phyloP scores from a whole-genome alignment of 305 asterid genomes.

The Fraxinus angustifolia region DNA sequence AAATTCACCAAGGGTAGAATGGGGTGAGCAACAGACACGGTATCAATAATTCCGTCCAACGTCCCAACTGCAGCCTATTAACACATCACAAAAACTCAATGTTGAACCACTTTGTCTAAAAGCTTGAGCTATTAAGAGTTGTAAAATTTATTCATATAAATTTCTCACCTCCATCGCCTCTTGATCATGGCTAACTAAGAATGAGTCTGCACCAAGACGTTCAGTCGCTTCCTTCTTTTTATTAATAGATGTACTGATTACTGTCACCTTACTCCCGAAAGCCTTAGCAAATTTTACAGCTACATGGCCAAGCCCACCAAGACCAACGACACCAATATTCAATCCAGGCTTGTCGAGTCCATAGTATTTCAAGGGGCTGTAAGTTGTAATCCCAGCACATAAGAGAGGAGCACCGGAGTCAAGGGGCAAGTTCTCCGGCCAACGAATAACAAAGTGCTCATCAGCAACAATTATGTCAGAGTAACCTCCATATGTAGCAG shows the following conservation, averaged over 20 bases:
- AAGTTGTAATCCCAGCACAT: no score
- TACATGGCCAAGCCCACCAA: conserved; percentile 66
- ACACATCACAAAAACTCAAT: background rate
- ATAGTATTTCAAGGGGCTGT: no score
- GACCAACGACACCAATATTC: conserved; percentile 54
- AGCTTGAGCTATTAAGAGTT: background rate
- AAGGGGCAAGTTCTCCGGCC: no score
- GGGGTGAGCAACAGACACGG: conserved; percentile 51
- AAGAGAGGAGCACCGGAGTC: no score
- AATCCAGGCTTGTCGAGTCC: no score
- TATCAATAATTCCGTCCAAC: conserved; percentile 59
- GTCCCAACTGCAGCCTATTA: conserved; percentile 42
- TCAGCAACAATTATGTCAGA: no score
- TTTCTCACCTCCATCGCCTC: conserved; percentile 47
- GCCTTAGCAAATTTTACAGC: conserved; percentile 67
- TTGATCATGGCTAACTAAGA: conserved; percentile 45
- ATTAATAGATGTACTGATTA: conserved; percentile 44
- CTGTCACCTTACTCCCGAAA: conserved; percentile 48
- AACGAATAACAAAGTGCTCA: no score
- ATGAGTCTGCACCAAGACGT: conserved; percentile 53
- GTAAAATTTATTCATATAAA: background rate
- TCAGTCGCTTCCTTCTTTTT: conserved; percentile 51
- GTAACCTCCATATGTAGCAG: no score
- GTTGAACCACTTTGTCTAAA: background rate
- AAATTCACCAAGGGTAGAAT: conserved; percentile 38